Base-by-base conservation (phyloP, 1,284 basidiomycete species). In the Malassezia psittaci region DNA sequence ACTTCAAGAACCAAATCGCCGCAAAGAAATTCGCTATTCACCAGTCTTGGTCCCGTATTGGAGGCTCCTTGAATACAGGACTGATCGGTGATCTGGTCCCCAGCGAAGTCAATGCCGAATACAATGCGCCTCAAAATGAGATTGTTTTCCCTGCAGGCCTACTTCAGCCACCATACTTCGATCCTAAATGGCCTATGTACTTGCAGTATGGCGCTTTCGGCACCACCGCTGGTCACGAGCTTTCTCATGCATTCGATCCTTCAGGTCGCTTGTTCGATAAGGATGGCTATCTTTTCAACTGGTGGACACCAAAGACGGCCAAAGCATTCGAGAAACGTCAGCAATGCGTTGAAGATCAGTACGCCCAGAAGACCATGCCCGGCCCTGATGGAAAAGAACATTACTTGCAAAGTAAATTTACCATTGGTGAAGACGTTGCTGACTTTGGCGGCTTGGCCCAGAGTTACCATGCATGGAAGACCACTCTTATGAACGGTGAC, bases 81-180 rank as follows among this genome's bases (percentile, higher is more conserved):
- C 80, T 86, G 33, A 77, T 80, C n/a, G 96, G 91, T 89, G 85
- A 88, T 72, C 90, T 94, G 87, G 83, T 81, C 62, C 83, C 89
- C 0, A 83, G 85, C 12, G 76, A 77, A 49, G 76, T 74, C 16
- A 70, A 75, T 45, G 69, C 72, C 46, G 69, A 69, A 49, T 73
- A 71, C 64, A 64, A 54, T 65, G 66, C 69, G 34, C 61, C 65
- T 35, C 60, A 57, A 37, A 73, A 67, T 52, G 77, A 93, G 84
- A 93, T 96, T 56, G 88, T 91, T 15, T 96, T 98, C 79, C 91
- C 93, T 4, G 93, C 93, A 13, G 93, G 93, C 38, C 91, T 96
- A 69, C 77, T 96, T 40, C 88, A 86, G 67, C 84, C 87, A 2
- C 90, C 90, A 0, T 96, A 93, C 82, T 96, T 94, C 80, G 82